Evolutionary conservation across 352 stramenopile genomes (phyloP).

Genomic region (Phytophthora citricola): DNA sequence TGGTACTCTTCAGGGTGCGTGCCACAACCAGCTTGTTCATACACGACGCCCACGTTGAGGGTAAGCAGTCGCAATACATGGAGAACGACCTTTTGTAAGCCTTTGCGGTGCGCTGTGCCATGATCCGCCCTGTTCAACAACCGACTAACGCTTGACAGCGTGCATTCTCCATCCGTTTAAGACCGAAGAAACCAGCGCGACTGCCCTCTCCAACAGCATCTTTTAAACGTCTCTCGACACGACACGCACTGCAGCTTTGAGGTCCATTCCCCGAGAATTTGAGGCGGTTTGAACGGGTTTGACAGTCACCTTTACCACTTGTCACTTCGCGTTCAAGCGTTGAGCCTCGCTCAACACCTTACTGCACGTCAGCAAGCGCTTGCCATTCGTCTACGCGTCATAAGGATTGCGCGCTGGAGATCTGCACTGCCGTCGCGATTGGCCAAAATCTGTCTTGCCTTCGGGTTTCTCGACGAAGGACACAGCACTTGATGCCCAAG

Average conservation of each 20-base stretch:
- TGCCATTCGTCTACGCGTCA: conserved; percentile 6
- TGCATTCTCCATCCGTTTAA: too few relatives aligned
- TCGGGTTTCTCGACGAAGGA: conserved; percentile 11
- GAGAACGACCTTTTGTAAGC: too few relatives aligned
- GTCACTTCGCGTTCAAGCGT: too few relatives aligned
- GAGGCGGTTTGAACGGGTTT: not conserved
- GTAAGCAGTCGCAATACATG: too few relatives aligned
- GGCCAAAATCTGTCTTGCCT: conserved; percentile 19
- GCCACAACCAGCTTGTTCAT: too few relatives aligned
- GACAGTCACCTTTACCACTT: not conserved
- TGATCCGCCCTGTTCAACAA: too few relatives aligned
- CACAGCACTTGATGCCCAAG: conserved; percentile 30
- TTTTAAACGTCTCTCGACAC: conserved; percentile 27
- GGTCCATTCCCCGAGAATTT: not conserved
- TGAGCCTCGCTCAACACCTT: too few relatives aligned
- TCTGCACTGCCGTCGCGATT: conserved; percentile 16
- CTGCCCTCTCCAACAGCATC: conserved; percentile 27
- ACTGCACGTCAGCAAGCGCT: conserved; percentile 5
- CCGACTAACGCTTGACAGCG: too few relatives aligned
- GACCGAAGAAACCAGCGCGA: conserved; percentile 1
- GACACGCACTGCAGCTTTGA: not conserved
- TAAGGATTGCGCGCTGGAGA: conserved; percentile 18
- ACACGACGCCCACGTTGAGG: too few relatives aligned
- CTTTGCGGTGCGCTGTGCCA: too few relatives aligned
- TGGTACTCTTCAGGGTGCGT: too few relatives aligned